These are phyloP conservation scores for Eutypa lata DNA, from an alignment of 2,329 filamentous ascomycete genomes.

Conservation along the genomic window DNA sequence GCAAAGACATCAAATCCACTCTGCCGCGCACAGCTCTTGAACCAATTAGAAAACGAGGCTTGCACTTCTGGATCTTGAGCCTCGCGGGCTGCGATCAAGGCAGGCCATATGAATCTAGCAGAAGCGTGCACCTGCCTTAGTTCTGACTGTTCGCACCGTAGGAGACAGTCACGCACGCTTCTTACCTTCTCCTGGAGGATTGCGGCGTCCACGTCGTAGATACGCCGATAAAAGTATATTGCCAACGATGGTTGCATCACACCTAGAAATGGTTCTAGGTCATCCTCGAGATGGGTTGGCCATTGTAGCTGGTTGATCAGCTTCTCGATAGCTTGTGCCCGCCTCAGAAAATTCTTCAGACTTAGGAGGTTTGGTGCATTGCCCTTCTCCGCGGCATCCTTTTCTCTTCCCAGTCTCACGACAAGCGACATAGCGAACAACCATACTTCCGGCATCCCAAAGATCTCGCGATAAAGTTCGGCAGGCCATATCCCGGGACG, in stretches of 20 bases:
- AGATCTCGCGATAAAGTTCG: conserved; percentile 39
- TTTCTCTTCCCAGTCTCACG: conserved; percentile 34
- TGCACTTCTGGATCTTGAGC: conserved; percentile 29
- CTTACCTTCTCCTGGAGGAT: conserved; percentile 32
- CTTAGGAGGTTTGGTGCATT: conserved; percentile 6
- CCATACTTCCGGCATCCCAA: conserved; percentile 34
- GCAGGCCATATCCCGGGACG: conserved; percentile 31
- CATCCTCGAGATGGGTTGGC: background rate
- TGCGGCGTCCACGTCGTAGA: conserved; percentile 33
- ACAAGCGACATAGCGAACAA: conserved; percentile 31
- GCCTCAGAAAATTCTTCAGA: conserved; percentile 27
- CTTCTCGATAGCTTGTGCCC: conserved; percentile 31
- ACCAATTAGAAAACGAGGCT: conserved; percentile 30
- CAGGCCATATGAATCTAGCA: conserved; percentile 34
- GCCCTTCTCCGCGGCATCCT: conserved; percentile 24
- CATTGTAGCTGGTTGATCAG: conserved; percentile 22
- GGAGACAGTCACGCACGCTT: conserved; percentile 28
- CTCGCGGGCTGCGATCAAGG: conserved; percentile 36
- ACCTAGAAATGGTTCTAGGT: conserved; percentile 8
- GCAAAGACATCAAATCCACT: conserved; percentile 32
- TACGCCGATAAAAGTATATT: conserved; percentile 37
- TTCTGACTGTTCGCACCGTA: conserved; percentile 21
- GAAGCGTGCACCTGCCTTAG: conserved; percentile 17
- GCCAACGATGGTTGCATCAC: conserved; percentile 31
- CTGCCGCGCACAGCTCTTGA: conserved; percentile 21